phyloP scores from a whole-genome alignment of 2,329 filamentous ascomycete species.

The Alternaria sp. region DNA sequence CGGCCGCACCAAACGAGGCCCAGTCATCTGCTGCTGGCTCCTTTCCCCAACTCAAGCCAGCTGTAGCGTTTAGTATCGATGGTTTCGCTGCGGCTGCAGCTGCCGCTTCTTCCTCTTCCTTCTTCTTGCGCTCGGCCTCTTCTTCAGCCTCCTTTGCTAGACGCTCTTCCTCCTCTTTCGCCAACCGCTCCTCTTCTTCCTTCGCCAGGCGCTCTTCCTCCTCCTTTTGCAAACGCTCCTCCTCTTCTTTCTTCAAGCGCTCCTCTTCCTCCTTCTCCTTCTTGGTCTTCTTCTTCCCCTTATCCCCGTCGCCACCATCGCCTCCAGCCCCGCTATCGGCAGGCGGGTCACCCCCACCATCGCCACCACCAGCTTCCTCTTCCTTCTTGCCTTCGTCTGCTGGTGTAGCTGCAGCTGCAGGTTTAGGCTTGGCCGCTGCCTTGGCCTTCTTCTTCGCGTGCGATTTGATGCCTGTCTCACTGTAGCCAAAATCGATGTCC shows the following conservation, averaged over 20 bases:
- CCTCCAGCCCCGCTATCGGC: conserved; percentile 45
- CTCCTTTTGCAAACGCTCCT: conserved; percentile 46
- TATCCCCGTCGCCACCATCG: conserved; percentile 39
- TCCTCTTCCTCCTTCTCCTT: conserved; percentile 47
- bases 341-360: conserved; percentile 43
- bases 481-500: conserved; percentile 64
- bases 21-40: conserved; percentile 39
- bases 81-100: conserved; percentile 35
- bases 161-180: conserved; percentile 41
- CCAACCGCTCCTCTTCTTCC: conserved; percentile 45
- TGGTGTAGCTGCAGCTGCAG: conserved; percentile 33
- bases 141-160: conserved; percentile 48
- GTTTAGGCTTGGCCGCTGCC: conserved; percentile 42
- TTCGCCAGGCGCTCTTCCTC: conserved; percentile 43
- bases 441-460: conserved; percentile 61
- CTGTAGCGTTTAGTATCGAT: conserved; percentile 28
- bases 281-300: conserved; percentile 51
- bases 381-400: conserved; percentile 57
- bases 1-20: conserved; percentile 28
- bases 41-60: conserved; percentile 40
- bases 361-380: conserved; percentile 49
- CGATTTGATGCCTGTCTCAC: conserved; percentile 57
- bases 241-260: conserved; percentile 46
- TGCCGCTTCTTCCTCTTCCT: conserved; percentile 44
- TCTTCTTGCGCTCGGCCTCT: conserved; percentile 46